A percentile compares a stretch with the other conserved stretches of the same genome.
phyloP scores from a whole-genome alignment of 1,139 yeast genomes.

The Keqinozyma sinolaborantium region DNA sequence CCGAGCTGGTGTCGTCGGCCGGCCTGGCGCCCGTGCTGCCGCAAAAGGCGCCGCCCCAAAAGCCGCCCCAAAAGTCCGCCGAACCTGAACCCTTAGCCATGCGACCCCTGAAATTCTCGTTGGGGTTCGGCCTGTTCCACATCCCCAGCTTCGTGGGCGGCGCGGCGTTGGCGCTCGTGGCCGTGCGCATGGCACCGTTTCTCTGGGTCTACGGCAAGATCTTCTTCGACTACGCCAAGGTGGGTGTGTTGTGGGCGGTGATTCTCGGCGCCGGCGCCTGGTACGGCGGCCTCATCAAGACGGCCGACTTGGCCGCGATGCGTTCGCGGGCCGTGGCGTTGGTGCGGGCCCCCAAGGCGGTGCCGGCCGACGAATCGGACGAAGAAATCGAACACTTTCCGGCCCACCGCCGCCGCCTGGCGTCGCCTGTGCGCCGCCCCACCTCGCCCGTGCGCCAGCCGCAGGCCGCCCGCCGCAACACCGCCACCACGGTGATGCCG shows the following conservation, averaged over 20 bases:
- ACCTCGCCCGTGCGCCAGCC: conserved; percentile 5
- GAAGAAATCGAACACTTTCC: conserved; percentile 14
- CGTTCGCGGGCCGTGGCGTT: conserved; percentile 5
- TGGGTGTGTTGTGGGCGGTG: conserved; percentile 22
- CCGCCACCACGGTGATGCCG: conserved; percentile 22
- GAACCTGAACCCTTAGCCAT: background rate
- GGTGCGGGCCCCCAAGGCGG: background rate
- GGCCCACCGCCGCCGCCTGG: background rate
- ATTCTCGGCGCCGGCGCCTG: conserved; percentile 23
- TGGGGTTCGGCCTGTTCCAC: conserved; percentile 21
- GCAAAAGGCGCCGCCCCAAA: conserved; percentile 1
- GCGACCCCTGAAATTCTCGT: too few species aligned
- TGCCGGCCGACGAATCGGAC: conserved; percentile 19
- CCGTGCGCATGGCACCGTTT: conserved; percentile 18
- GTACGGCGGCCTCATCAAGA: conserved; percentile 28
- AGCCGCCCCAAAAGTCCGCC: background rate
- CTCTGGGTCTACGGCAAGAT: conserved; percentile 17
- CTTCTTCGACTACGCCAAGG: conserved; percentile 18
- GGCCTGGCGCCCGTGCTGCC: conserved; percentile 1
- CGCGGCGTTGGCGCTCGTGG: conserved; percentile 16
- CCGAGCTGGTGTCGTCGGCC: background rate
- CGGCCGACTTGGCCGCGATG: conserved; percentile 16
- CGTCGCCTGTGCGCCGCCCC: conserved; percentile 3
- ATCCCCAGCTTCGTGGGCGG: conserved; percentile 34
- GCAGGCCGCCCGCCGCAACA: conserved; percentile 13